These are phyloP conservation scores for Suillus variegatus DNA, from an alignment of 768 basidiomycete species.

Conservation along the genomic window DNA sequence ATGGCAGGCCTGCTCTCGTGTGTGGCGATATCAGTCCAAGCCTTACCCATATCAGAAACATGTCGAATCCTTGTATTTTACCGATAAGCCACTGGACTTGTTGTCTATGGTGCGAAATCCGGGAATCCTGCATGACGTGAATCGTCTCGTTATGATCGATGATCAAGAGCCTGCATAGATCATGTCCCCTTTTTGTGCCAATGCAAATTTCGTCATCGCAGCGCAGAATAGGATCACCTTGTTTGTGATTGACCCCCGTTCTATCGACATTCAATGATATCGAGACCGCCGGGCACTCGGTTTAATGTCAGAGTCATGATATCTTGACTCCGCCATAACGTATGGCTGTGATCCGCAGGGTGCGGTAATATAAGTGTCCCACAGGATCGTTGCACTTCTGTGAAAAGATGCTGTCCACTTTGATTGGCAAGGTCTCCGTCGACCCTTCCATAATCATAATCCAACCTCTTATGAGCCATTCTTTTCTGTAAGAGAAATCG, in stretches of 20 bases:
- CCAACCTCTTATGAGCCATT: background rate
- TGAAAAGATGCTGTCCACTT: background rate
- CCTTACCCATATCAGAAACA: background rate
- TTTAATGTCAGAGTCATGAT: background rate
- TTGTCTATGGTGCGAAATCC: background rate
- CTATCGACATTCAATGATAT: background rate
- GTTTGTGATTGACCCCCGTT: background rate
- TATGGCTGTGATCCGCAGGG: constrained; percentile 1
- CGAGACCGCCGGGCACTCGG: background rate
- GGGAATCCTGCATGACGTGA: background rate
- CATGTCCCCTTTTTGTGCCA: background rate
- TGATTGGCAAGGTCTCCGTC: background rate
- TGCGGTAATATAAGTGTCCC: background rate
- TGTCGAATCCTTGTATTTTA: background rate
- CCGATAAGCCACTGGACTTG: background rate
- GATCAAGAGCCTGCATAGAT: background rate
- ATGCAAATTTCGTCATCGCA: background rate
- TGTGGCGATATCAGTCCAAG: background rate
- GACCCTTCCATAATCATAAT: constrained; percentile 1
- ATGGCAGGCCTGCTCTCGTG: background rate
- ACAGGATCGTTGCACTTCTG: background rate
- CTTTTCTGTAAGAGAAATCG: background rate
- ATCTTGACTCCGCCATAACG: background rate
- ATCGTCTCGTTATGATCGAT: background rate
- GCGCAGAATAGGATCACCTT: background rate